Evolutionary conservation across 192 early-diverging fungal species (phyloP).

Genomic region (Thamnidium elegans): DNA sequence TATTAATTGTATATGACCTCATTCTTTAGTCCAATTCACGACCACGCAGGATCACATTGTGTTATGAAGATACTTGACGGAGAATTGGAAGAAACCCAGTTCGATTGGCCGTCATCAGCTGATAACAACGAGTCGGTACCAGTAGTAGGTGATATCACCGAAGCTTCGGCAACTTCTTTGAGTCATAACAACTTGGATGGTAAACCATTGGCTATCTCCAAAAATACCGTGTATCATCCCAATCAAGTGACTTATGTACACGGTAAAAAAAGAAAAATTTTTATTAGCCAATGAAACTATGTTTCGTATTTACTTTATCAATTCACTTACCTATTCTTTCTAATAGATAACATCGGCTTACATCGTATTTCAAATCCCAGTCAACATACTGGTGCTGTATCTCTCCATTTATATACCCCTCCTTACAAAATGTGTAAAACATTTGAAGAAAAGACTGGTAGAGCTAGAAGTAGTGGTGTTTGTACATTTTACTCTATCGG

Average conservation of each 20-base stretch:
- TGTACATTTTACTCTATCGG: slow-evolving; percentile 61
- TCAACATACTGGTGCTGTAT: slow-evolving; percentile 56
- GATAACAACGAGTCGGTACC: slow-evolving; percentile 15
- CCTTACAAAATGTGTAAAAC: slow-evolving; percentile 81
- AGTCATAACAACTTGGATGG: slow-evolving; percentile 1
- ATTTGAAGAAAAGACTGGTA: slow-evolving; percentile 78
- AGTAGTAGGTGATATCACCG: slow-evolving; percentile 23
- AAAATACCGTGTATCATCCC: slow-evolving; percentile 46
- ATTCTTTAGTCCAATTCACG: slow-evolving; percentile 78
- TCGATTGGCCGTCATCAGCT: slow-evolving; percentile 60
- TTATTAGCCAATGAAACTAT: not conserved
- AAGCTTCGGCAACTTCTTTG: slow-evolving; percentile 25
- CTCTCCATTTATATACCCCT: slow-evolving; percentile 89
- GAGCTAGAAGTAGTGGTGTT: slow-evolving; percentile 51
- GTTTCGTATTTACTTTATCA: too few relatives aligned
- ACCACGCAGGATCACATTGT: slow-evolving; percentile 87
- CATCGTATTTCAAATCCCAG: slow-evolving; percentile 78
- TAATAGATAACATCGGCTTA: slow-evolving; percentile 74
- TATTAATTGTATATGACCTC: not conserved
- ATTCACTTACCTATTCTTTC: too few relatives aligned
- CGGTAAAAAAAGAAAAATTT: slow-evolving; percentile 40
- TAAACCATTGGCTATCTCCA: slow-evolving; percentile 36
- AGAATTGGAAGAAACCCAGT: slow-evolving; percentile 73
- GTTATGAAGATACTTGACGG: slow-evolving; percentile 90
- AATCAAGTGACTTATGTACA: slow-evolving; percentile 86